These are phyloP conservation scores for Linnemannia hyalina DNA, from an alignment of 192 early-diverging fungal species.

Conservation along the genomic window DNA sequence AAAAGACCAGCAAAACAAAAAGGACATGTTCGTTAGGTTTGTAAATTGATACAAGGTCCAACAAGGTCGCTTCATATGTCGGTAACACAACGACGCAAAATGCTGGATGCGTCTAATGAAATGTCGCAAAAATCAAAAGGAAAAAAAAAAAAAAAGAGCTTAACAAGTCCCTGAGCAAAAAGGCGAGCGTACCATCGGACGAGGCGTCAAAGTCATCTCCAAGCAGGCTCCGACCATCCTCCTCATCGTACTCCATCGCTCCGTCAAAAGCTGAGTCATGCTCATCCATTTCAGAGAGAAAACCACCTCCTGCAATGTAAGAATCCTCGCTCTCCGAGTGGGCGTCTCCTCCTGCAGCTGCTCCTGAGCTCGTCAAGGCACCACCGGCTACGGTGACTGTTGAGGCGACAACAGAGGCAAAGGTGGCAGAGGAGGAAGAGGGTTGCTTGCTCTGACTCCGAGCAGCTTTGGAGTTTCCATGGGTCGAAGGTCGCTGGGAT, in stretches of 20 bases:
- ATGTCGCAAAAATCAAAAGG: neutral
- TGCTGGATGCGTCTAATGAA: neutral
- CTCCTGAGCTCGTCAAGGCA: neutral
- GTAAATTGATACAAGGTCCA: neutral
- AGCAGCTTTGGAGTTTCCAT: conserved; percentile 6
- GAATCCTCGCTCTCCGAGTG: conserved; percentile 51
- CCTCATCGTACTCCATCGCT: conserved; percentile 51
- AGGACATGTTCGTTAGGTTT: neutral
- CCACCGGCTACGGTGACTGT: neutral
- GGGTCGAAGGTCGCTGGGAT: neutral
- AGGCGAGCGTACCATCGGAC: conserved; percentile 33
- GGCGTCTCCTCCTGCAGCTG: neutral
- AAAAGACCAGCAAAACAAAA: neutral
- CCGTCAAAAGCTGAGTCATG: conserved; percentile 55
- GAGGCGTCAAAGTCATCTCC: conserved; percentile 55
- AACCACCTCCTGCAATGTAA: conserved; percentile 39
- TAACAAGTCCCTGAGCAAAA: neutral
- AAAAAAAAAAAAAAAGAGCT: conserved; percentile 14
- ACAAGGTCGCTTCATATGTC: neutral
- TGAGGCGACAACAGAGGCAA: neutral
- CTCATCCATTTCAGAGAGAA: conserved; percentile 56
- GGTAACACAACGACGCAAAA: neutral
- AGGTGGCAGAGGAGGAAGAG: neutral
- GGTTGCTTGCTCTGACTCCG: conserved; percentile 2
- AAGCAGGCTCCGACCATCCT: conserved; percentile 47